These are phyloP conservation scores for Bipolaris victoriae DNA, from an alignment of 2,329 filamentous ascomycete genomes.

Conservation along the genomic window DNA sequence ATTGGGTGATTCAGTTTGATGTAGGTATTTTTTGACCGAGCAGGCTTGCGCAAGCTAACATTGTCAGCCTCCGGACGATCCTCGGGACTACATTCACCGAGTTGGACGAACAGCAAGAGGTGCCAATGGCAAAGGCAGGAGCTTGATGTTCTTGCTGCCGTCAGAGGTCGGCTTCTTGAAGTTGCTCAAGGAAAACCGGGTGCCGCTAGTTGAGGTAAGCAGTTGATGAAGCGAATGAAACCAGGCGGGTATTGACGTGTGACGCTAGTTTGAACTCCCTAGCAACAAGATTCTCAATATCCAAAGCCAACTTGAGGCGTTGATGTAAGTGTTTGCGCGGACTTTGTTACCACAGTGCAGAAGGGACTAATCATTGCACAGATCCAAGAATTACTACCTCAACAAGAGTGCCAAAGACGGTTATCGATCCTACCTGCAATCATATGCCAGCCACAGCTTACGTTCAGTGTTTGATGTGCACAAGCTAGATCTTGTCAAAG, in stretches of 20 bases:
- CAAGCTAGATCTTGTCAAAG: conserved; percentile 80
- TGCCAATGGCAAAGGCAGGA: conserved; percentile 80
- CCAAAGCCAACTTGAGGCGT: conserved; percentile 10
- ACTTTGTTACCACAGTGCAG: conserved; percentile 68
- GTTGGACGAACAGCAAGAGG: conserved; percentile 94
- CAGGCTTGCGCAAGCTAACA: conserved; percentile 3
- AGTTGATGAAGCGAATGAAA: neutral
- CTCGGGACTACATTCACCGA: conserved; percentile 73
- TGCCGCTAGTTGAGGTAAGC: conserved; percentile 78
- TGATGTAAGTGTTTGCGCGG: neutral
- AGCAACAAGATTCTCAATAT: conserved; percentile 77
- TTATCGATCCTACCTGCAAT: conserved; percentile 90
- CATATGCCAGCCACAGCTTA: conserved; percentile 86
- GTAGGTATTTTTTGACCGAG: neutral
- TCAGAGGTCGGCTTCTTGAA: conserved; percentile 90
- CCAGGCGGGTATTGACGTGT: neutral
- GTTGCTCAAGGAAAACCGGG: conserved; percentile 87
- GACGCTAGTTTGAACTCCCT: conserved; percentile 78
- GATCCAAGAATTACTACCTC: conserved; percentile 94
- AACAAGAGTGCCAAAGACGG: conserved; percentile 81
- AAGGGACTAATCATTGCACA: conserved; percentile 76
- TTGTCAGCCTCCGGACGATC: conserved; percentile 71
- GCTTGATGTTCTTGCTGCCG: conserved; percentile 91
- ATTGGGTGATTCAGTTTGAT: conserved; percentile 88
- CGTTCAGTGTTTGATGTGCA: conserved; percentile 85